Base-by-base conservation (phyloP, 495 filamentous ascomycete genomes). In the Recurvomyces mirabilis region DNA sequence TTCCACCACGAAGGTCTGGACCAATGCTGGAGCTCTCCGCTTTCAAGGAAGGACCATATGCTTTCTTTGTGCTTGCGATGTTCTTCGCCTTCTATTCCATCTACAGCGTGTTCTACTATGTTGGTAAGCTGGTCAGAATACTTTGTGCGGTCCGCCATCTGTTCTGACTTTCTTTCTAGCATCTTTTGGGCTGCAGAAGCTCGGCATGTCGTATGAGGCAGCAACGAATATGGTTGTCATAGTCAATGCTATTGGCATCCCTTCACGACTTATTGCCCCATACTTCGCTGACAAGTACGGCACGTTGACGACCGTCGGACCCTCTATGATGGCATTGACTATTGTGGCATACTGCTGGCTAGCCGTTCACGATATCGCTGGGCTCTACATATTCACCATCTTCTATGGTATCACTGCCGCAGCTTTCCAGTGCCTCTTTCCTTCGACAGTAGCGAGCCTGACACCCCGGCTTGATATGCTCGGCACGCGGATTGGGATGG, bases 81-180 rank as follows among this genome's bases (percentile, higher is more conserved):
- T 65, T 65, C 43, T 52, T 65, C 18, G 34, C 32, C 28, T 57
- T 63, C 42, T 67, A 61, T 61, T 41, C 40, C 12, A 40, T 62
- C 7, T 65, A 62, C 41, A 63, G 59, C 38, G 60, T 56, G 10
- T 63, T 63, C 41, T 66, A 58, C 51, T 66, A 65, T 38, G 58
- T 52, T 15, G 15, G n/a, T 31, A 3, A 12, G n/a, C n/a, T 32
- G 18, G 7, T 9, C n/a, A 32, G 6, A 5, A 18, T 24, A 10
- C 23, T 13, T 19, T 28, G 25, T n/a, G n/a, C 24, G 5, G n/a
- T 5, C 15, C 29, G 5, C 17, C 10, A 3, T 38, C 17, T 35
- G 5, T 30, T 9, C 26, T 9, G 9, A 30, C 41, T 21, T 44
- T 3, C 29, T 5, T 12, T 4, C 29, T 33, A n/a, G 53, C 57